Base-by-base conservation (phyloP, 495 filamentous ascomycete species). In the Penicillium soppii region DNA sequence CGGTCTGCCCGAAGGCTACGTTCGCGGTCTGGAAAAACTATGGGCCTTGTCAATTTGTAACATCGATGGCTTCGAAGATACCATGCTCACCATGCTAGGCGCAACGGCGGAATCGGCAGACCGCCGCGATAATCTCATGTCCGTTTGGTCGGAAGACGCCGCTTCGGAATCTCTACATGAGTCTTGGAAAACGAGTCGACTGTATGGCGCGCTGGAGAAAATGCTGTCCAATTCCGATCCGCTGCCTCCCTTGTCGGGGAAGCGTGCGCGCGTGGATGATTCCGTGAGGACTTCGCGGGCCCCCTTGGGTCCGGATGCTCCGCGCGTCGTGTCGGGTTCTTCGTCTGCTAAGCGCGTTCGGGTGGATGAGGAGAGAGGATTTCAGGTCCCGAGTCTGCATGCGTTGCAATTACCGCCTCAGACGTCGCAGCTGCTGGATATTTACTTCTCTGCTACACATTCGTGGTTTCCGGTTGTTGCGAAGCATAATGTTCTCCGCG, bases 401-500 rank as follows among this genome's bases (percentile, higher is more conserved):
- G 54, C 56, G 13, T 50, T 79, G 6, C 70, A 71, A 43, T 70
- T 87, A 2, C 87, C 86, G 10, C 61, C 75, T 17, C 80, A 86
- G 45, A 77, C 83, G 5, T 86, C 85, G 57, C 78, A 80, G 23
- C 66, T 90, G 3, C 68, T 91, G 19, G 85, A 91, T 58, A 73
- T 84, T 6, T 89, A 88, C 58, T 89, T 89, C 58, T 81, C 86
- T 3, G 80, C 82, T 45, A 90, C 87, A 2, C 83, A 89, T 60
- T 77, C 76, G 9, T 91, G 87, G 87, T 76, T 90, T 15, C 87
- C 87, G 4, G 82, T 89, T 32, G 69, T 85, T 26, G 82, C 87
- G 21, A 89, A 88, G 59, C 82, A 88, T 58, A 83, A 82, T 48
- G 70, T 89, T 9, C 68, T 83, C 5, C 77, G 77, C 39, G 64